Conservation (phyloP, 305 asterid genomes). For the Andrographis paniculata region DNA sequence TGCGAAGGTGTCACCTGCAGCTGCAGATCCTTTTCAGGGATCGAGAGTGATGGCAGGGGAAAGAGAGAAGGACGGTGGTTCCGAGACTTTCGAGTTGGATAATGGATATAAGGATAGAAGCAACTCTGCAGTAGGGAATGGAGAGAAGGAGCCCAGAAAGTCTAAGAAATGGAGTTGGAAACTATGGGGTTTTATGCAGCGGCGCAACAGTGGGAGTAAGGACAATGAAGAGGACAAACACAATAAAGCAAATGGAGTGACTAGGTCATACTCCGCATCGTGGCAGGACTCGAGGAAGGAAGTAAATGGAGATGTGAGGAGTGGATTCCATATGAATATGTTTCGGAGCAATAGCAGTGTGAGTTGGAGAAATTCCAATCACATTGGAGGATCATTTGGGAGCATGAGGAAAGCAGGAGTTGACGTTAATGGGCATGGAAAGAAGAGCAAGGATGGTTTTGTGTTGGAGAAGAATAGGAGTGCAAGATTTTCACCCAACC, state of each 20-base stretch:
- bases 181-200: constrained; percentile 62
- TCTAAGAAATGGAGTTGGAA: constrained; percentile 84
- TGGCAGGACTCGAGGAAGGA: constrained; percentile 63
- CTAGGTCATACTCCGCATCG: constrained; percentile 72
- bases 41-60: constrained; percentile 42
- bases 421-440: constrained; percentile 20
- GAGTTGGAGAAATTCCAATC: constrained; percentile 63
- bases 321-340: constrained; percentile 33
- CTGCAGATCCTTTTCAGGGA: constrained; percentile 39
- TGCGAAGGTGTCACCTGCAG: constrained; percentile 51
- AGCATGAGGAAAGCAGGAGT: constrained; percentile 37
- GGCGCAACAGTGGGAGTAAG: constrained; percentile 41
- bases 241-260: constrained; percentile 65
- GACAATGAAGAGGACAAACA: constrained; percentile 56
- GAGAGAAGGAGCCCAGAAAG: constrained; percentile 56
- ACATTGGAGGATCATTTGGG: constrained; percentile 37
- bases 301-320: constrained; percentile 14
- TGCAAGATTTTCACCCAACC: constrained; percentile 66
- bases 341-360: constrained; percentile 77
- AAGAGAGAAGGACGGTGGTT: constrained; percentile 55
- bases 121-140: constrained; percentile 40
- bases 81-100: constrained; percentile 69
- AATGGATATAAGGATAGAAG: constrained; percentile 26
- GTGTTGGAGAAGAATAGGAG: constrained; percentile 78
- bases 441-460: constrained; percentile 48